Conservation (phyloP, 768 basidiomycete species). For the Megacollybia marginata region DNA sequence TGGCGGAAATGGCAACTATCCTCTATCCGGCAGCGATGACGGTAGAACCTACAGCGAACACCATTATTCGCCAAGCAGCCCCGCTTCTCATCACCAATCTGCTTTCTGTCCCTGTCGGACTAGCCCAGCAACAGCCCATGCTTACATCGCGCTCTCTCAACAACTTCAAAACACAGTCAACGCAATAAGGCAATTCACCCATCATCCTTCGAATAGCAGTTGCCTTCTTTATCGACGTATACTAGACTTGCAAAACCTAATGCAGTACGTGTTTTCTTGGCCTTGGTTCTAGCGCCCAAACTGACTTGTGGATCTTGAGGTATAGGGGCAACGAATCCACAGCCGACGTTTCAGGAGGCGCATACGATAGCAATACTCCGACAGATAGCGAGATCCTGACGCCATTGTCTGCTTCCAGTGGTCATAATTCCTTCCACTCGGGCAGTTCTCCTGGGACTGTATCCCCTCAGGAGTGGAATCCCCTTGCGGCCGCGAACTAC, state of each 20-base stretch:
- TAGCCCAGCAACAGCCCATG: slow-evolving; percentile 49
- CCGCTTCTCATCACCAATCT: slow-evolving; percentile 24
- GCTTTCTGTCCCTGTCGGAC: slow-evolving; percentile 56
- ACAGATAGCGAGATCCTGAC: slow-evolving; percentile 59
- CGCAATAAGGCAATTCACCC: slow-evolving; percentile 53
- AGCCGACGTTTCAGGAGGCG: slow-evolving; percentile 26
- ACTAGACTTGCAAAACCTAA: slow-evolving; percentile 49
- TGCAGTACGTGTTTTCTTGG: slow-evolving; percentile 47
- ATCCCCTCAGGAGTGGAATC: slow-evolving; percentile 57
- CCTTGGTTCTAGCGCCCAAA: slow-evolving; percentile 20
- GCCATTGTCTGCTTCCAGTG: slow-evolving; percentile 43
- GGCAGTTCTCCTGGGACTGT: slow-evolving; percentile 30
- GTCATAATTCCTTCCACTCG: slow-evolving; percentile 37
- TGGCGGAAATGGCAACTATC: slow-evolving; percentile 23
- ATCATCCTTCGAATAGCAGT: slow-evolving; percentile 44
- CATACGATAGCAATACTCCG: slow-evolving; percentile 53
- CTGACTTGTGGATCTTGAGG: slow-evolving; percentile 7
- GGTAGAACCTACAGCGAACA: slow-evolving; percentile 29
- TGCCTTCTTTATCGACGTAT: slow-evolving; percentile 56
- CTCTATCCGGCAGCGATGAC: slow-evolving; percentile 31
- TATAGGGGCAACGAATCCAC: slow-evolving; percentile 43
- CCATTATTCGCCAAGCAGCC: slow-evolving; percentile 16
- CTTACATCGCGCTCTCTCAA: slow-evolving; percentile 55
- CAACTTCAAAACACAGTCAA: slow-evolving; percentile 52
- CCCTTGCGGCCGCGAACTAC: slow-evolving; percentile 46